Conservation (phyloP, 83 land plant species). For the Thuja plicata region DNA sequence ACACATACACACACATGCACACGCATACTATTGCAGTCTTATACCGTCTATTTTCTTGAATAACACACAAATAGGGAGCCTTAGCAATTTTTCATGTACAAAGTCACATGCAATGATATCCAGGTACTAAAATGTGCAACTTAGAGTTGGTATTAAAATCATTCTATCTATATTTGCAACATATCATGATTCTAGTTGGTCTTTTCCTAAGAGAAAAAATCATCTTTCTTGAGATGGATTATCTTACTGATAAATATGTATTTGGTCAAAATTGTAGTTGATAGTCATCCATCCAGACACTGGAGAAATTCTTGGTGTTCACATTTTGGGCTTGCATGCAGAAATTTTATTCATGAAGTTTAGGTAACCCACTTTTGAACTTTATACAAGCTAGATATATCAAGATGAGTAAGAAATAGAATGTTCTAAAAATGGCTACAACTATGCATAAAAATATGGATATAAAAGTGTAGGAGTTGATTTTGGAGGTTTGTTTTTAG, state of each 20-base stretch:
- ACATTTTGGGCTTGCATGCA: slow-evolving; percentile 97
- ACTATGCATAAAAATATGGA: neutral
- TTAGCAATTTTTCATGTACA: neutral
- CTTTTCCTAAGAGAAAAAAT: neutral
- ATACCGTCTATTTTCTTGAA: neutral
- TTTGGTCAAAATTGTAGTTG: slow-evolving; percentile 46
- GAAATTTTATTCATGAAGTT: slow-evolving; percentile 99
- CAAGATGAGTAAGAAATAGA: neutral
- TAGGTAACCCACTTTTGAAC: slow-evolving; percentile 52
- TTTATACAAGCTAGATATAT: neutral
- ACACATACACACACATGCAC: no score
- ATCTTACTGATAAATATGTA: neutral
- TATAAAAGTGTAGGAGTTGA: neutral
- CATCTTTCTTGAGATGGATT: neutral
- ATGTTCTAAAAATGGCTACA: neutral
- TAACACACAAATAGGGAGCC: neutral
- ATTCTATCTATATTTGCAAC: neutral
- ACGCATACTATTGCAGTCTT: neutral
- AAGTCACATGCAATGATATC: neutral
- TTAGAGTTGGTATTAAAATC: neutral
- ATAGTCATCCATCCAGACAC: slow-evolving; percentile 94
- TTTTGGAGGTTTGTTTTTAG: neutral
- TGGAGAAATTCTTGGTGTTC: slow-evolving; percentile 98
- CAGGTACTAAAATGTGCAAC: neutral
- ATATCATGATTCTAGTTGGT: neutral